These are phyloP conservation scores for Bruguiera sexangula DNA, from an alignment of 345 rosid species.

Conservation along the genomic window DNA sequence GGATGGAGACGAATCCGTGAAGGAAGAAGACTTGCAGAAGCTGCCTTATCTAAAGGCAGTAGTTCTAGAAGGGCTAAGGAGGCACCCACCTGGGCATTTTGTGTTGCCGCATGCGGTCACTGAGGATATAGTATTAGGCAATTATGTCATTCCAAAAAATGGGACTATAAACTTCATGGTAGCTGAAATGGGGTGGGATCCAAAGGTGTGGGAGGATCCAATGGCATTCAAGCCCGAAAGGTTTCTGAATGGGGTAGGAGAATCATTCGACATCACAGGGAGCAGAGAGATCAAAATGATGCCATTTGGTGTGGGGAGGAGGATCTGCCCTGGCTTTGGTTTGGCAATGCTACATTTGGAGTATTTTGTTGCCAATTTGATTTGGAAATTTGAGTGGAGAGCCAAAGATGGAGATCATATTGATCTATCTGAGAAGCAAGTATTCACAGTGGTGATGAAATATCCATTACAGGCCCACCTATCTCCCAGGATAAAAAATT, in stretches of 20 bases:
- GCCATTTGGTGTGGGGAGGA: constrained; percentile 21
- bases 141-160: not conserved
- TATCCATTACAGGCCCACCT: constrained; percentile 5
- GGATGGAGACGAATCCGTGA: not conserved
- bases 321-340: constrained; percentile 17
- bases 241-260: constrained; percentile 3
- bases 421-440: constrained; percentile 11
- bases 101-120: constrained; percentile 14
- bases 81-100: constrained; percentile 17
- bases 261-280: constrained; percentile 12
- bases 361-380: constrained; percentile 19
- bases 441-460: constrained; percentile 5
- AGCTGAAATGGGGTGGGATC: constrained; percentile 19
- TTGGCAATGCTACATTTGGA: constrained; percentile 22
- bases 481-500: not conserved
- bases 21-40: constrained; percentile 11
- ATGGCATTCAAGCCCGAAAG: constrained; percentile 23
- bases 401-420: constrained; percentile 14
- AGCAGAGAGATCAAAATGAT: constrained; percentile 24
- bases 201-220: constrained; percentile 23
- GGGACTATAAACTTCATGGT: constrained; percentile 16
- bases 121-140: constrained; percentile 2
- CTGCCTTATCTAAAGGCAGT: constrained; percentile 19
- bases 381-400: constrained; percentile 17
- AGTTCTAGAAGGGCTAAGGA: constrained; percentile 19